A percentile compares a stretch with the other conserved stretches of the same genome.
Conservation (phyloP, 108 stramenopile species). For the Ochromonas danica region DNA sequence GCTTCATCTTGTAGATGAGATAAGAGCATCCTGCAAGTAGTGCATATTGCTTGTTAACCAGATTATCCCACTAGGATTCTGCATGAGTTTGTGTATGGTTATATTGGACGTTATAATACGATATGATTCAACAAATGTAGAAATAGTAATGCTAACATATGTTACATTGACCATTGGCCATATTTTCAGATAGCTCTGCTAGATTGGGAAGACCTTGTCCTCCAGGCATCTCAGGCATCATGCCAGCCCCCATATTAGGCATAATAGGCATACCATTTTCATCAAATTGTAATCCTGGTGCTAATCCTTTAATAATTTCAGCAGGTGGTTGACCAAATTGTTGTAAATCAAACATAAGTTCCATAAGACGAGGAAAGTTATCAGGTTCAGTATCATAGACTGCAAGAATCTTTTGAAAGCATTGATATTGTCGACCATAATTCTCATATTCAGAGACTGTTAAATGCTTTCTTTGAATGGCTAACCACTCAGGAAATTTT, state of each 20-base stretch:
- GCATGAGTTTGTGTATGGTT: too few relatives aligned
- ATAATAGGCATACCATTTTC: constrained; percentile 89
- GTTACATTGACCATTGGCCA: constrained; percentile 31
- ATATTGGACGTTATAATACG: too few relatives aligned
- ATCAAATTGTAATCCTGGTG: constrained; percentile 91
- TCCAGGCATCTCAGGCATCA: constrained; percentile 35
- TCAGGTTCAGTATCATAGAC: constrained; percentile 87
- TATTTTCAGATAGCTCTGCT: constrained; percentile 5
- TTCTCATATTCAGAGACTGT: constrained; percentile 42
- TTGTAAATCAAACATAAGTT: constrained; percentile 47
- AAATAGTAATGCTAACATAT: neutral
- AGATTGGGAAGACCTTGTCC: constrained; percentile 23
- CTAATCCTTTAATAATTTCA: constrained; percentile 89
- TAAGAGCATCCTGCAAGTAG: too few relatives aligned
- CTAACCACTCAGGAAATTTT: constrained; percentile 89
- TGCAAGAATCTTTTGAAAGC: constrained; percentile 79
- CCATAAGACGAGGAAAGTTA: constrained; percentile 63
- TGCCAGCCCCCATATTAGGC: constrained; percentile 47
- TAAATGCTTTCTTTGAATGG: constrained; percentile 45
- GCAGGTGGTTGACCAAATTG: constrained; percentile 85
- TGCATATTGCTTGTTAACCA: too few relatives aligned
- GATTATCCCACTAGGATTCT: too few relatives aligned
- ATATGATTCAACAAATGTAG: too few relatives aligned
- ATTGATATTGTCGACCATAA: constrained; percentile 77
- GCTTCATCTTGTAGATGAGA: too few relatives aligned